Evolutionary conservation across 352 stramenopile genomes (phyloP).

Genomic region (Globisporangium uncinulatum): DNA sequence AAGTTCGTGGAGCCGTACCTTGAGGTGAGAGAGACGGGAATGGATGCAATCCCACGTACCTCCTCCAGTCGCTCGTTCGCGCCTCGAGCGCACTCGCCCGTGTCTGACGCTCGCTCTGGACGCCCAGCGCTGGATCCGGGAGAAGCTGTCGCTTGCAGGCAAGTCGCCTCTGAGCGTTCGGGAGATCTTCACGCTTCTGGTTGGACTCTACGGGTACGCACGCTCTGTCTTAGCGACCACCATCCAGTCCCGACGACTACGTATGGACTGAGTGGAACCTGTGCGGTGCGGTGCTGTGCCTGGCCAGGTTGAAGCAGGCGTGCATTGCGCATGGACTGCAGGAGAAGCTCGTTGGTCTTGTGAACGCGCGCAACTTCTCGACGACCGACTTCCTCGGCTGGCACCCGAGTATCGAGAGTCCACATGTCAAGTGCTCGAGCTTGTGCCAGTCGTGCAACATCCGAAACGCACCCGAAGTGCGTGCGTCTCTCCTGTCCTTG

Average conservation of each 20-base stretch:
- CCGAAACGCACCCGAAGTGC: slow-evolving; percentile 64
- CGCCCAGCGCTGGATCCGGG: slow-evolving; percentile 61
- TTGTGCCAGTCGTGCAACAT: slow-evolving; percentile 68
- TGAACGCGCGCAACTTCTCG: slow-evolving; percentile 61
- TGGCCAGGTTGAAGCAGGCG: slow-evolving; percentile 48
- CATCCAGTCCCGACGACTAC: neutral
- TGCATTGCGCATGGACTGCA: slow-evolving; percentile 55
- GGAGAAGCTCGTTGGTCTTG: slow-evolving; percentile 39
- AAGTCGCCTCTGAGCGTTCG: slow-evolving; percentile 56
- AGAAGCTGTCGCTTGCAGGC: slow-evolving; percentile 44
- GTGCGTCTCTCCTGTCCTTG: neutral
- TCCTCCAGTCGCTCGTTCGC: neutral
- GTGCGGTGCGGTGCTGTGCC: too few species aligned
- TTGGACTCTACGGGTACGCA: slow-evolving; percentile 64
- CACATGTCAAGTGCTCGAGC: slow-evolving; percentile 64
- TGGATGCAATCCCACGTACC: neutral
- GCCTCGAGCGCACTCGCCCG: neutral
- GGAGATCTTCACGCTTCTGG: slow-evolving; percentile 73
- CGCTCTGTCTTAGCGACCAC: neutral
- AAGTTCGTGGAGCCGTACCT: slow-evolving; percentile 72
- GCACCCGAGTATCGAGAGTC: slow-evolving; percentile 71
- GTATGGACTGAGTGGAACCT: neutral
- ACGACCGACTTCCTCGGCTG: slow-evolving; percentile 76
- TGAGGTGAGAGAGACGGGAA: slow-evolving; percentile 22
- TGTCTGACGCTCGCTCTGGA: neutral